Base-by-base conservation (phyloP, 83 land plant species). In the Picea mariana region DNA sequence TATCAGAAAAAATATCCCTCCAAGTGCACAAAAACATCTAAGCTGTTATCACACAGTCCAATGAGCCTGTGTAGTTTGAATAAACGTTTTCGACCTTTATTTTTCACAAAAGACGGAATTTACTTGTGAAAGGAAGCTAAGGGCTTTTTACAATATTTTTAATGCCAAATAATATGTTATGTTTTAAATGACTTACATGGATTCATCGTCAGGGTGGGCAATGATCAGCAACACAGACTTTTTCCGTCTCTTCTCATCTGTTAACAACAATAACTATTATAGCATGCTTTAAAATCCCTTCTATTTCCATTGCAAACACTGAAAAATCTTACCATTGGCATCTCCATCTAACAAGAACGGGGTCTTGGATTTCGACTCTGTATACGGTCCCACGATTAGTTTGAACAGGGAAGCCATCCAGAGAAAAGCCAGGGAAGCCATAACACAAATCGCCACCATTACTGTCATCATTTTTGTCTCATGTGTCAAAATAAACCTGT, bases 121-220 rank as follows among this genome's bases (percentile, higher is more conserved):
- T 49, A 9, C 55, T 49, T 9, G 55, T 9, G 55, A 9, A 49
- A 49, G 55, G 55, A 49, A 49, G 55, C 55, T 9, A 9, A 49
- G 55, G 55, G 55, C 55, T 49, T 49, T 31, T 49, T 49, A 49
- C 55, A 9, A 9, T 49, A 49, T 9, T 49, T 9, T 49, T 9
- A 49, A 49, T 49, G 55, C 13, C 55, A 49, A 49, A 49, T 49
- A 49, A 49, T 49, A 9, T 49, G 55, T 9, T 49, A 9, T 49
- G 55, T 49, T 49, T 49, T 9, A 9, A 49, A 49, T 49, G 12
- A 68, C 73, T 68, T 31, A 68, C 73, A 68, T 68, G 44, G 73
- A 68, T 7, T 68, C 73, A 34, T 68, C 73, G 73, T 68, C 73
- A 7, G 73, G 73, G 73, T 68, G 73, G 73, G 73, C 73, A 68